Evolutionary conservation across 176 grass and related monocot genomes (phyloP), one percentile per base, ranked within the genome.

Genomic region (Zoysia pacifica): DNA sequence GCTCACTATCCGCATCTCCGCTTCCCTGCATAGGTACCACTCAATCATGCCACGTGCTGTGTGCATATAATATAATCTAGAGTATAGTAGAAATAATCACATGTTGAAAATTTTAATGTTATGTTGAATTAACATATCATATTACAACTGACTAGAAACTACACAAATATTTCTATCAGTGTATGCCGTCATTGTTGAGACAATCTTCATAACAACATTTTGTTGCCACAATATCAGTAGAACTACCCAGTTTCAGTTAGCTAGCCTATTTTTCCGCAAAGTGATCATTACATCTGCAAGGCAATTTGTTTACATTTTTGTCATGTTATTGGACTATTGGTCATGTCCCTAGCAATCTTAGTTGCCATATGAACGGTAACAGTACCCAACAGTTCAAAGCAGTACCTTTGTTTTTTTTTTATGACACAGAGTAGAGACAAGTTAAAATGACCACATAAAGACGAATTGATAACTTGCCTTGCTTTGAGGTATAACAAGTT

Each of bases 401-500:
- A 39, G 9, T 11, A 3, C 9, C 51, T 61, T 20, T 42, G 6
- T 39, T 53, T 76, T 69, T 48, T 28, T n/a, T n/a, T 8, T 11
- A 4, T 4, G 2, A 41, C 50, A 53, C 38, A 6, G 41, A 84
- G 11, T 41, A 36, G 10, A 47, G 7, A 60, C 49, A 44, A 38
- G 11, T 65, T 50, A 39, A 74, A 69, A 44, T 6, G 5, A 44
- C 11, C 19, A 41, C 48, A 68, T 1, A 18, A 41, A 53, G 19
- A 42, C 18, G 46, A 68, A 39, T 40, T 67, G 42, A 62, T 74
- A 42, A 63, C 61, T 69, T 79, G 77, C 95, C 95, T 94, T 85
- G 88, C 62, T 91, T 90, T 98, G 9, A 94, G 90, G 87, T 93
- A 93, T 19, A 93, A 37, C 72, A 98, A 64, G 70, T 98, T 94